Percentiles rank a stretch among this genome's conserved stretches.
Evolutionary conservation across 768 basidiomycete species (phyloP).

Genomic region (Kwoniella heveanensis): DNA sequence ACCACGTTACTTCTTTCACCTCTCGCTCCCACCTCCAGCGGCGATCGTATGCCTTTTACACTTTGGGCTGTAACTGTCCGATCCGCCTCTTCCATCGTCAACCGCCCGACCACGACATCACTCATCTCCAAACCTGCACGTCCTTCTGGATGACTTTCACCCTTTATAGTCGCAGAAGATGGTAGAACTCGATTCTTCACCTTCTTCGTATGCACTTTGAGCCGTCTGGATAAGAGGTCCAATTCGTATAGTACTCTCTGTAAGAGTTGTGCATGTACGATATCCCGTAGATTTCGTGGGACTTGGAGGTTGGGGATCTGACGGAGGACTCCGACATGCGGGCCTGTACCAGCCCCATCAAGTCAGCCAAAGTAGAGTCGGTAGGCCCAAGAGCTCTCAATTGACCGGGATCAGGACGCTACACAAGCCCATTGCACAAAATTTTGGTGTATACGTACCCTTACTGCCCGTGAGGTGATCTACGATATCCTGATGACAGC

Average conservation of each 20-base stretch:
- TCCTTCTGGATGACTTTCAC: too few relatives aligned
- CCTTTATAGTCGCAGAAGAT: too few relatives aligned
- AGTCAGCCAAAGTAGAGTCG: background rate
- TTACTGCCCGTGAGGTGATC: conserved; percentile 3
- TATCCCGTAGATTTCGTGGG: conserved; percentile 7
- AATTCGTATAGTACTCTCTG: conserved; percentile 9
- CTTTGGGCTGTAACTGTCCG: background rate
- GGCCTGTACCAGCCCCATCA: conserved; percentile 13
- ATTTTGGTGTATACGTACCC: too few relatives aligned
- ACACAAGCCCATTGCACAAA: too few relatives aligned
- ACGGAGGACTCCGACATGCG: conserved; percentile 13
- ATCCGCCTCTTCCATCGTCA: background rate
- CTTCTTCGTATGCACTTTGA: background rate
- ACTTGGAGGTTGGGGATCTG: conserved; percentile 12
- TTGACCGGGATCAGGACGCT: too few relatives aligned
- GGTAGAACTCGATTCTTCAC: background rate
- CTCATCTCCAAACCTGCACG: background rate
- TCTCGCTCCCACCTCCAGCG: background rate
- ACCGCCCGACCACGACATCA: conserved; percentile 4
- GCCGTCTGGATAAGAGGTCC: background rate
- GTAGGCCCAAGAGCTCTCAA: too few relatives aligned
- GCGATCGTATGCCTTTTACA: too few relatives aligned
- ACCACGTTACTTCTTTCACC: conserved; percentile 1
- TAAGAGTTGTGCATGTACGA: conserved; percentile 14
- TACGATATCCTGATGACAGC: conserved; percentile 6